Base-by-base conservation (phyloP, 352 stramenopile species). In the Globisporangium yorkense region DNA sequence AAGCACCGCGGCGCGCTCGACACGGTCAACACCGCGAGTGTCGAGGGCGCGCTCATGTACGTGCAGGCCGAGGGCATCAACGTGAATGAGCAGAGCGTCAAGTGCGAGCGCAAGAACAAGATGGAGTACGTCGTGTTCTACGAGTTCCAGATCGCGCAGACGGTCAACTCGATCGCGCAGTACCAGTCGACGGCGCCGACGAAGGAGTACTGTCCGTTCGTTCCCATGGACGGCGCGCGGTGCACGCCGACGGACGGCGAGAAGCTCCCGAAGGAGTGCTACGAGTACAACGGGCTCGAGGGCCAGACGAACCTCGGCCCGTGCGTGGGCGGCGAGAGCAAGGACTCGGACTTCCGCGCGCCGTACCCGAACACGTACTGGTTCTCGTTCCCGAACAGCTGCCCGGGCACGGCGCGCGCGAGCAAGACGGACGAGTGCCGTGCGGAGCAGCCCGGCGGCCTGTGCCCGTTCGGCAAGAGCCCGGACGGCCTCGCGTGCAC, bases 1-100 rank as follows among this genome's bases (percentile, higher is more conserved):
- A 57, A 66, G 46, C 59, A 68, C 56, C 54, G 51, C 20, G 59
- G 51, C n/a, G 63, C 68, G 39, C 54, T 78, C 18, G 84, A 94
- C 58, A 83, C 77, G 6, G 76, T 90, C 52, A 94, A 94, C 65
- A 87, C 68, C 3, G 84, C 84, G 20, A 81, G 59, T 4, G 78
- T 94, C 3, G 84, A 94, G 57, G 84, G 84, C 8, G 73, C 81
- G 21, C 68, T 94, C 50, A 89, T 85, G 77, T 94, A 87, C 57
- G 80, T 92, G 0, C 81, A 91, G 65, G 78, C 81, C 6, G 84
- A 94, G 57, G 72, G 81, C 35, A 94, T 94, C 51, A 64, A 64
- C 33, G 46, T 39, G 51, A 54, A 51, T 20, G 57, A 58, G 44
- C 51, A 46, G 49, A 65, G 51, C n/a, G 56, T 75, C 44, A 56